Evolutionary conservation across 805 yeast genomes (phyloP).

Genomic region (Lipomyces lipofer): DNA sequence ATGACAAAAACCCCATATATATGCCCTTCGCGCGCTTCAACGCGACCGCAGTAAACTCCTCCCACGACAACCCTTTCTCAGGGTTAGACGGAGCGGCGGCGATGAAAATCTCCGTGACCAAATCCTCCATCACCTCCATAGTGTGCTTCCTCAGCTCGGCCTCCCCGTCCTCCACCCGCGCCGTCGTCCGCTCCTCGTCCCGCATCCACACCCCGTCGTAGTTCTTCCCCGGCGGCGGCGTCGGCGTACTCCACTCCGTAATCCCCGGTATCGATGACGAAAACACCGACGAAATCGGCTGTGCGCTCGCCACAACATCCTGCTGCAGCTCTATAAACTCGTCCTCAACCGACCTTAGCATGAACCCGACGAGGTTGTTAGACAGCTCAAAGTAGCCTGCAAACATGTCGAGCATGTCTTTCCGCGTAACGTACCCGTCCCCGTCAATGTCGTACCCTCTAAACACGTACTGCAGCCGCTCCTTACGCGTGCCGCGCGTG

Average conservation of each 20-base stretch:
- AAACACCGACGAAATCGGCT: conserved; percentile 23
- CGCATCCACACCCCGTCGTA: conserved; percentile 11
- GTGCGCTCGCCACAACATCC: conserved; percentile 10
- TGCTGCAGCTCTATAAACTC: conserved; percentile 16
- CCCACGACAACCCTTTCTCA: conserved; percentile 17
- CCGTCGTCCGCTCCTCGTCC: background rate
- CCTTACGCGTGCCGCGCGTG: conserved; percentile 14
- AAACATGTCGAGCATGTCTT: conserved; percentile 19
- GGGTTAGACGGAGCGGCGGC: conserved; percentile 21
- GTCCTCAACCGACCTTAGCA: conserved; percentile 19
- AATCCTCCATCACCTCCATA: conserved; percentile 20
- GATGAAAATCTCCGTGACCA: conserved; percentile 23
- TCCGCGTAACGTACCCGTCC: conserved; percentile 19
- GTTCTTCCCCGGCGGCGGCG: conserved; percentile 3
- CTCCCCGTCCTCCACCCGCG: conserved; percentile 17
- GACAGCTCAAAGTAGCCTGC: conserved; percentile 27
- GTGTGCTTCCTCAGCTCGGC: conserved; percentile 21
- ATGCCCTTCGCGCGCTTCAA: conserved; percentile 11
- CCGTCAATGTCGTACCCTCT: conserved; percentile 21
- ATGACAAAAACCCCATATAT: conserved; percentile 18
- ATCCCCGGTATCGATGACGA: conserved; percentile 11
- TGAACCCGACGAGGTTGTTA: conserved; percentile 16
- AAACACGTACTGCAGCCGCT: conserved; percentile 17
- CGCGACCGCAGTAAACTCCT: conserved; percentile 23
- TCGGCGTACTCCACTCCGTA: conserved; percentile 6